These are phyloP conservation scores for Hericium erinaceus DNA, from an alignment of 768 basidiomycete genomes.

Conservation along the genomic window DNA sequence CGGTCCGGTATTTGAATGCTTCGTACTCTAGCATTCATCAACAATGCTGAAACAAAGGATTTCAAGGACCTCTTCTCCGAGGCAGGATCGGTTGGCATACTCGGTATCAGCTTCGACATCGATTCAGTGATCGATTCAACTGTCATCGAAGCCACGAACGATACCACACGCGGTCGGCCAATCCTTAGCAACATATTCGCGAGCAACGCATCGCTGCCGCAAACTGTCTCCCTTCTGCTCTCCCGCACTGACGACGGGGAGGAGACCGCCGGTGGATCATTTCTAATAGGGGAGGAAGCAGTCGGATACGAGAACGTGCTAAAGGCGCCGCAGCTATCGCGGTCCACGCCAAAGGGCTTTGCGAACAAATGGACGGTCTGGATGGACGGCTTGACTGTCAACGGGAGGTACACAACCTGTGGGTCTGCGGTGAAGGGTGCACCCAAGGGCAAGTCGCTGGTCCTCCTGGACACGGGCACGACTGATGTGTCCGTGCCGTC, in stretches of 20 bases:
- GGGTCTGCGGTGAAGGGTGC: background rate
- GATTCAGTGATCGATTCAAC: background rate
- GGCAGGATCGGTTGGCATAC: background rate
- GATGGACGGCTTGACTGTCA: background rate
- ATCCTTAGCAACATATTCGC: slow-evolving; percentile 5
- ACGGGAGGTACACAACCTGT: background rate
- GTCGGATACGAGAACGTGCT: slow-evolving; percentile 19
- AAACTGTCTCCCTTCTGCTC: slow-evolving; percentile 23
- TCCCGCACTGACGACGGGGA: slow-evolving; percentile 21
- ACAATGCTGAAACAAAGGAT: background rate
- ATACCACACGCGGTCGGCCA: too few relatives aligned
- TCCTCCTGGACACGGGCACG: background rate
- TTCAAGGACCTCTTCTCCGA: background rate
- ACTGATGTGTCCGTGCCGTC: background rate
- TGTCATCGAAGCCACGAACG: too few relatives aligned
- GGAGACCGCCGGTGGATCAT: slow-evolving; percentile 19
- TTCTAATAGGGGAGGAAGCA: slow-evolving; percentile 23
- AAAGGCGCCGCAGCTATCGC: slow-evolving; percentile 17
- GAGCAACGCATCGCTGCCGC: slow-evolving; percentile 21
- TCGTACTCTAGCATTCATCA: background rate
- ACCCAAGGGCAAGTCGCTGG: background rate
- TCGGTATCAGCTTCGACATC: background rate
- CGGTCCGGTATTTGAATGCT: background rate
- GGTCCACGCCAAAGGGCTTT: background rate
- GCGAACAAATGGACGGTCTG: background rate